Evolutionary conservation across 1,139 yeast genomes (phyloP).

Genomic region (Blastobotrys apis): DNA sequence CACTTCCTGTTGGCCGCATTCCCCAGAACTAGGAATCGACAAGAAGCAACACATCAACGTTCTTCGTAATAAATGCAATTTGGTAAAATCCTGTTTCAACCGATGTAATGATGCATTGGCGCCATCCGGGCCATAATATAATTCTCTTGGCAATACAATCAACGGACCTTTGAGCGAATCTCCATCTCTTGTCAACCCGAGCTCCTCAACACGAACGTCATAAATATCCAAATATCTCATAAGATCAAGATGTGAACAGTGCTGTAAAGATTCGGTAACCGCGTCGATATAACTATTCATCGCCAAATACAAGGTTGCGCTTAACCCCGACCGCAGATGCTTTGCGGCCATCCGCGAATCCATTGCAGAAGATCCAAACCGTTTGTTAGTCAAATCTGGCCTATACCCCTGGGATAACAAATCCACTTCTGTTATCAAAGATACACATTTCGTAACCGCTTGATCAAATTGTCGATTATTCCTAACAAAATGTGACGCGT

Average conservation of each 20-base stretch:
- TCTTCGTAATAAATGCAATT: constrained; percentile 39
- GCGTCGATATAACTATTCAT: constrained; percentile 28
- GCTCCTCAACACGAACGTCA: constrained; percentile 29
- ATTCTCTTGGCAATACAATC: constrained; percentile 14
- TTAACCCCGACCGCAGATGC: constrained; percentile 31
- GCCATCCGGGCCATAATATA: constrained; percentile 29
- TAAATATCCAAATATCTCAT: constrained; percentile 43
- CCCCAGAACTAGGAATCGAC: constrained; percentile 36
- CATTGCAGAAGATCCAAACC: constrained; percentile 1
- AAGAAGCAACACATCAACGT: constrained; percentile 41
- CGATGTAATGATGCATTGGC: constrained; percentile 27
- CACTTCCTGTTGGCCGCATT: constrained; percentile 24
- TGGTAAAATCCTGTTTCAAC: constrained; percentile 34
- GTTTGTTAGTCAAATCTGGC: constrained; percentile 23
- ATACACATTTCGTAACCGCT: constrained; percentile 31
- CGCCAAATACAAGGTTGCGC: constrained; percentile 31
- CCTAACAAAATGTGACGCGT: constrained; percentile 30
- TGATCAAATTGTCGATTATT: constrained; percentile 33
- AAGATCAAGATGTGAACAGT: constrained; percentile 35
- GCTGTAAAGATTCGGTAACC: constrained; percentile 29
- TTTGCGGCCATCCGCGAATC: constrained; percentile 16
- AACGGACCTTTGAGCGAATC: constrained; percentile 10
- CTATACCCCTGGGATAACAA: constrained; percentile 34
- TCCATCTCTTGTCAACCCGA: constrained; percentile 7
- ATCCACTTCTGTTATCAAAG: constrained; percentile 38